These are phyloP conservation scores for Mucor racemosus DNA, from an alignment of 371 early-diverging fungal species.

Conservation along the genomic window DNA sequence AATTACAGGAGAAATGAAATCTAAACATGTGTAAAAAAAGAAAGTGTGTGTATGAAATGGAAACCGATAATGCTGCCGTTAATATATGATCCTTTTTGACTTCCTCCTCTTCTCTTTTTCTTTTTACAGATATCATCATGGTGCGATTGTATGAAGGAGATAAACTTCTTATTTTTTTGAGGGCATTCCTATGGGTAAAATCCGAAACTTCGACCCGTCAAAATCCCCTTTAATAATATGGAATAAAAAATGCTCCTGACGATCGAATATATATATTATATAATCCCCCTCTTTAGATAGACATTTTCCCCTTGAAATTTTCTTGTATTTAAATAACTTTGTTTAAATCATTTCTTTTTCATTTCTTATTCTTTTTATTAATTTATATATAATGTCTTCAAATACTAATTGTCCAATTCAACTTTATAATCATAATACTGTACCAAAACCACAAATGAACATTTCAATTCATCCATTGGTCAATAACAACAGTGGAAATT, in stretches of 20 bases:
- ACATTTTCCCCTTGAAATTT: conserved; percentile 1
- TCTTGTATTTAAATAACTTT: neutral
- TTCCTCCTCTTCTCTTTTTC: neutral
- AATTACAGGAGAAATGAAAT: conserved; percentile 9
- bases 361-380: conserved; percentile 6
- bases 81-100: neutral
- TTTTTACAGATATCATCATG: neutral
- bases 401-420: conserved; percentile 26
- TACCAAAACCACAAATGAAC: conserved; percentile 16
- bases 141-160: conserved; percentile 4
- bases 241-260: conserved; percentile 25
- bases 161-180: neutral
- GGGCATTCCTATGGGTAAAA: conserved; percentile 29
- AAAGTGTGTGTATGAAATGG: neutral
- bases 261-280: conserved; percentile 18
- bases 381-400: conserved; percentile 8
- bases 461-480: conserved; percentile 25
- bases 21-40: conserved; percentile 4
- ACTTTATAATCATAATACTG: conserved; percentile 23
- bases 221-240: conserved; percentile 7
- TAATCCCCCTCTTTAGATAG: neutral
- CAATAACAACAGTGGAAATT: conserved; percentile 1
- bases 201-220: conserved; percentile 23
- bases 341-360: neutral
- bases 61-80: conserved; percentile 5